Percentiles rank a stretch among this genome's conserved stretches.
These are phyloP conservation scores for Hymenotorrendiella dingleyae DNA, from an alignment of 2,329 filamentous ascomycete species.

Conservation along the genomic window DNA sequence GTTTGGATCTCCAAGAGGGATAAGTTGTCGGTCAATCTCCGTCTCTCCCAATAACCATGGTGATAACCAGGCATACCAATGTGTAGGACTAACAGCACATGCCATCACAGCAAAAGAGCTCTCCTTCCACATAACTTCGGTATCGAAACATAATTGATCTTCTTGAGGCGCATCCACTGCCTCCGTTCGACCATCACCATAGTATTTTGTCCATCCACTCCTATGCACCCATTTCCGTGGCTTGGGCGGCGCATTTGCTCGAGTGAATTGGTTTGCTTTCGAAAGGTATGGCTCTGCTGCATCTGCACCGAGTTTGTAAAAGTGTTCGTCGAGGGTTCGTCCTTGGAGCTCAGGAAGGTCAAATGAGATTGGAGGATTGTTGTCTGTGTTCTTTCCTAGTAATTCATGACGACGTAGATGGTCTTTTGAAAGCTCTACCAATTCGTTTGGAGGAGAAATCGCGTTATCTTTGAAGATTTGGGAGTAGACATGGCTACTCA, in stretches of 20 bases:
- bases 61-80: constrained; percentile 97
- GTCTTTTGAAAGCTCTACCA: constrained; percentile 74
- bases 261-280: constrained; percentile 68
- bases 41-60: constrained; percentile 89
- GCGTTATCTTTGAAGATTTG: constrained; percentile 68
- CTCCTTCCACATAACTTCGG: constrained; percentile 93
- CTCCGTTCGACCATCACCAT: constrained; percentile 66
- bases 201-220: constrained; percentile 95
- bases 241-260: constrained; percentile 50
- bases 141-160: constrained; percentile 83
- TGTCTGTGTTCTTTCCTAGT: constrained; percentile 83
- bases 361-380: constrained; percentile 70
- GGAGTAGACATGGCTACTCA: constrained; percentile 74
- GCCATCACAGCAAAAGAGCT: constrained; percentile 94
- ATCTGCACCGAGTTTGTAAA: constrained; percentile 79
- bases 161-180: constrained; percentile 72
- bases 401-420: constrained; percentile 83
- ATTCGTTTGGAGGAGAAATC: constrained; percentile 56
- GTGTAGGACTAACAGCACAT: constrained; percentile 79
- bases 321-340: constrained; percentile 84
- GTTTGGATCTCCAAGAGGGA: constrained; percentile 75
- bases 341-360: constrained; percentile 78
- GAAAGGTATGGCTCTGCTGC: constrained; percentile 78
- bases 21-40: constrained; percentile 68
- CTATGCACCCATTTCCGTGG: constrained; percentile 67